phyloP scores from a whole-genome alignment of 139 green algal genomes.

The Mesotaenium endlicherianum region DNA sequence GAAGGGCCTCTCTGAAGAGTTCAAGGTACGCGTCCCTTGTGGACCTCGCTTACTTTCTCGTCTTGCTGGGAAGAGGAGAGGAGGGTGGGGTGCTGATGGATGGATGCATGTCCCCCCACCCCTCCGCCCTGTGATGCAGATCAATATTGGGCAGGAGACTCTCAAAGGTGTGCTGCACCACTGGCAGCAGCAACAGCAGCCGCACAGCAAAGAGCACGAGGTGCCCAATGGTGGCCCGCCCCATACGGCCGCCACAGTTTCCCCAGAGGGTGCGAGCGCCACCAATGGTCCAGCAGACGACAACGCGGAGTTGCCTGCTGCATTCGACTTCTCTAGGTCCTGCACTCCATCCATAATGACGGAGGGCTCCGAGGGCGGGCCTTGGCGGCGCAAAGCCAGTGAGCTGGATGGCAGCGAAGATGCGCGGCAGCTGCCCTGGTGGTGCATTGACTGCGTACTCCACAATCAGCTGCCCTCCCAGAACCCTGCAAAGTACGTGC shows the following conservation, averaged over 20 bases:
- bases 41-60: too few species aligned
- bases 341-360: conserved; percentile 48
- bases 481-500: conserved; percentile 62
- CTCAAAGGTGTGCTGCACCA: conserved; percentile 58
- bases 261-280: too few species aligned
- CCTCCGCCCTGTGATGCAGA: not conserved
- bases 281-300: too few species aligned
- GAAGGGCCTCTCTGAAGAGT: conserved; percentile 52
- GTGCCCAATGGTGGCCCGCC: too few species aligned
- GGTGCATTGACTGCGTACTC: conserved; percentile 75
- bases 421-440: conserved; percentile 62
- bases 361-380: conserved; percentile 36
- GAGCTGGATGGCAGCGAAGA: conserved; percentile 57
- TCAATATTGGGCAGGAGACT: conserved; percentile 66
- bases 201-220: not conserved
- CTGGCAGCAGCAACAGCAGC: conserved; percentile 50
- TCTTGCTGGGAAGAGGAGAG: too few species aligned
- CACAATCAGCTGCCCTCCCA: conserved; percentile 44
- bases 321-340: conserved; percentile 38
- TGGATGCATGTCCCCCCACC: not conserved
- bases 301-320: not conserved
- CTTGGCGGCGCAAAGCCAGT: conserved; percentile 43
- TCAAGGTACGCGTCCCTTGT: conserved; percentile 69
- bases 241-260: too few species aligned
- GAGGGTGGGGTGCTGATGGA: not conserved